Evolutionary conservation across 2,329 filamentous ascomycete species (phyloP).

Genomic region (Colletotrichum tamarilloi): DNA sequence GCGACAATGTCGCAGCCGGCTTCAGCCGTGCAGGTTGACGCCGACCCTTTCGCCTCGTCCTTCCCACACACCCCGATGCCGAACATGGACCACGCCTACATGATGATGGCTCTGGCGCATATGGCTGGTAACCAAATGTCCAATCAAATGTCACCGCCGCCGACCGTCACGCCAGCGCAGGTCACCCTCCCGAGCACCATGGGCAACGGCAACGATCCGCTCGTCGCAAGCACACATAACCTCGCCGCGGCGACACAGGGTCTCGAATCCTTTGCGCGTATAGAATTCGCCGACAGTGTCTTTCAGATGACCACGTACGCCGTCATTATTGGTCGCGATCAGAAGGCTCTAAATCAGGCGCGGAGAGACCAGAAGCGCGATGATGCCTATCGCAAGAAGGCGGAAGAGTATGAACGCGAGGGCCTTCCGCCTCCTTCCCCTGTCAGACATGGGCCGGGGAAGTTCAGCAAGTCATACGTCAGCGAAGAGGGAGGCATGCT

Average conservation of each 20-base stretch:
- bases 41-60: conserved; percentile 46
- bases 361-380: conserved; percentile 61
- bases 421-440: conserved; percentile 64
- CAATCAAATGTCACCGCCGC: conserved; percentile 52
- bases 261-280: conserved; percentile 67
- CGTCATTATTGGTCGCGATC: conserved; percentile 79
- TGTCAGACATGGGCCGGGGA: conserved; percentile 61
- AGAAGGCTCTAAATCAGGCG: conserved; percentile 67
- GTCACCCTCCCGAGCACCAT: conserved; percentile 55
- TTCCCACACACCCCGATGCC: conserved; percentile 47
- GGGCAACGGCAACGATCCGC: conserved; percentile 40
- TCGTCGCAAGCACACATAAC: conserved; percentile 45
- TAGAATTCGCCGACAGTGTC: conserved; percentile 79
- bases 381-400: conserved; percentile 56
- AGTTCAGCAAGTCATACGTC: conserved; percentile 73
- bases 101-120: conserved; percentile 58
- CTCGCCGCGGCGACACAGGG: conserved; percentile 51
- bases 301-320: conserved; percentile 83
- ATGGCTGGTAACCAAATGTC: conserved; percentile 48
- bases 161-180: conserved; percentile 58
- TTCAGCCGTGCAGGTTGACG: conserved; percentile 27
- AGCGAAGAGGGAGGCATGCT: conserved; percentile 78
- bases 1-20: conserved; percentile 36
- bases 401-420: conserved; percentile 57
- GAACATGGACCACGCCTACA: conserved; percentile 51